A percentile compares a stretch with the other conserved stretches of the same genome.
These are phyloP conservation scores for Massariosphaeria phaeospora DNA, from an alignment of 495 filamentous ascomycete species.

Conservation along the genomic window DNA sequence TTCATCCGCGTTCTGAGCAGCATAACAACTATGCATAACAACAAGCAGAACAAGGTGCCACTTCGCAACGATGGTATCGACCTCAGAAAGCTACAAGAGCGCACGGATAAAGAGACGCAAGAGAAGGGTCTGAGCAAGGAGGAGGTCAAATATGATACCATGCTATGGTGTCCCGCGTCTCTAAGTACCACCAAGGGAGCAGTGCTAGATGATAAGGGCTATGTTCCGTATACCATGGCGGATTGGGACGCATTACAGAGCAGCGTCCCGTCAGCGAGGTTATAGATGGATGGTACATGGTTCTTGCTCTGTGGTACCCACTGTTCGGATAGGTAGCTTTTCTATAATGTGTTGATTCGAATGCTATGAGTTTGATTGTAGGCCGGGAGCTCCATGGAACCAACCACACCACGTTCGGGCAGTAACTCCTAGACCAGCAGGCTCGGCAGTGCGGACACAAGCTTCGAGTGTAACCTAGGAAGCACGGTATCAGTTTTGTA, in stretches of 20 bases:
- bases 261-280: neutral
- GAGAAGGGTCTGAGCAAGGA: constrained; percentile 22
- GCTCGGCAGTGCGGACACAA: too few relatives aligned
- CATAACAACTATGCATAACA: constrained; percentile 66
- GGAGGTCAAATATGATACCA: constrained; percentile 22
- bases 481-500: too few relatives aligned
- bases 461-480: too few relatives aligned
- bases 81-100: constrained; percentile 37
- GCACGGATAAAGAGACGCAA: constrained; percentile 20
- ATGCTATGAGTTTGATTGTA: too few relatives aligned
- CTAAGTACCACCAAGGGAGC: constrained; percentile 43
- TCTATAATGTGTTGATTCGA: too few relatives aligned
- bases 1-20: constrained; percentile 62
- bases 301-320: too few relatives aligned
- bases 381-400: too few relatives aligned
- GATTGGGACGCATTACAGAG: constrained; percentile 55
- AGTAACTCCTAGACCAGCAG: too few relatives aligned
- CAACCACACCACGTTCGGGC: too few relatives aligned
- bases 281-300: too few relatives aligned
- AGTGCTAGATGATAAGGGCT: constrained; percentile 44
- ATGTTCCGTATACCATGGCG: constrained; percentile 52
- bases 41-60: constrained; percentile 78
- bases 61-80: constrained; percentile 68
- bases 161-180: constrained; percentile 24
- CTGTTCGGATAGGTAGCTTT: too few relatives aligned